Conservation (phyloP, 805 yeast genomes). For the Wickerhamomyces canadensis region DNA sequence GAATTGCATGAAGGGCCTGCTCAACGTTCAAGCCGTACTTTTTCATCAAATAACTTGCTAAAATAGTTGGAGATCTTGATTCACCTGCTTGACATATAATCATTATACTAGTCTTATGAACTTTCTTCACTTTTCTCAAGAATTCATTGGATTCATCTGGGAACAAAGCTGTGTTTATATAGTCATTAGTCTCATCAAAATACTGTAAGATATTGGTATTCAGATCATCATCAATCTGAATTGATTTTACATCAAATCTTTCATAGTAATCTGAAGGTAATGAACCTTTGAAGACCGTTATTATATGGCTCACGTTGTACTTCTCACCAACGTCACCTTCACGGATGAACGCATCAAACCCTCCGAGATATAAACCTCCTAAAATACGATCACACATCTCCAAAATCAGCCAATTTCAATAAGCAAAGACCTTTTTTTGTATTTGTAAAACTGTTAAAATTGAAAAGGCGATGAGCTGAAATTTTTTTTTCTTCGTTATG, state of each 20-base stretch:
- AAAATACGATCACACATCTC: conserved; percentile 52
- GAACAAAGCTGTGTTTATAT: conserved; percentile 61
- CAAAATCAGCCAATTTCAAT: too few relatives aligned
- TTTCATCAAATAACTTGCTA: conserved; percentile 85
- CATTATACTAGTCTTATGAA: conserved; percentile 41
- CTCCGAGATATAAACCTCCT: conserved; percentile 77
- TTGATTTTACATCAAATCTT: conserved; percentile 48
- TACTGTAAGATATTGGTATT: conserved; percentile 58
- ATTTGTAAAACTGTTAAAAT: too few relatives aligned
- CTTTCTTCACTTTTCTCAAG: conserved; percentile 20
- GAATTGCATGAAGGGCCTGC: conserved; percentile 73
- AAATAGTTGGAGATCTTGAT: conserved; percentile 82
- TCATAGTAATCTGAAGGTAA: conserved; percentile 46
- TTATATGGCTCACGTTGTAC: conserved; percentile 60
- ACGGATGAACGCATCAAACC: conserved; percentile 58
- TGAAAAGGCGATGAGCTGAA: too few relatives aligned
- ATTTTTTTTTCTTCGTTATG: too few relatives aligned
- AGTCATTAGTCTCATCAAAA: conserved; percentile 55
- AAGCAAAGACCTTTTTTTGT: too few relatives aligned
- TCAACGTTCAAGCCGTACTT: conserved; percentile 51
- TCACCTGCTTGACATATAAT: conserved; percentile 90
- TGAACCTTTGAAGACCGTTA: conserved; percentile 63
- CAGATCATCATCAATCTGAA: conserved; percentile 69
- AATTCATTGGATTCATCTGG: conserved; percentile 31
- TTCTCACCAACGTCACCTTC: conserved; percentile 44